Evolutionary conservation across 805 yeast genomes (phyloP).

Genomic region (Barnettozyma sp.): DNA sequence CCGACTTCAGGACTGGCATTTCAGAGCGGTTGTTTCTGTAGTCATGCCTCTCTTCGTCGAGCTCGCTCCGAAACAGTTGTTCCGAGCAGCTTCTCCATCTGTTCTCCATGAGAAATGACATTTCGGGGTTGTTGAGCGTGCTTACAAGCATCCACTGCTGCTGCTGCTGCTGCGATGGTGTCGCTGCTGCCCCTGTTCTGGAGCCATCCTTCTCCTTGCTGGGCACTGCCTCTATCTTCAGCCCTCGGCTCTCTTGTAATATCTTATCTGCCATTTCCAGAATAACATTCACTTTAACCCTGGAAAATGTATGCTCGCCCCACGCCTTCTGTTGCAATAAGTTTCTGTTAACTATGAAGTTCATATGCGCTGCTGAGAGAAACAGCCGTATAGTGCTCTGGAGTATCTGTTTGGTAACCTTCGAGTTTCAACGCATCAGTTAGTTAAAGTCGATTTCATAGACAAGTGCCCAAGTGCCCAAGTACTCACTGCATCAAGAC

Average conservation of each 20-base stretch:
- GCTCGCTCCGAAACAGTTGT: conserved; percentile 19
- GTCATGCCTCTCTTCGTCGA: conserved; percentile 21
- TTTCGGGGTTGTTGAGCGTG: conserved; percentile 9
- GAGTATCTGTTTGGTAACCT: conserved; percentile 6
- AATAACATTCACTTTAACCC: conserved; percentile 6
- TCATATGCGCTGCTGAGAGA: conserved; percentile 11
- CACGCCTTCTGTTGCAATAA: conserved; percentile 12
- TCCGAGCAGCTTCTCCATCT: conserved; percentile 12
- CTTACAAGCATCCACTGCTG: conserved; percentile 17
- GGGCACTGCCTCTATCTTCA: conserved; percentile 10
- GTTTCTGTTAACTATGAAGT: conserved; percentile 10
- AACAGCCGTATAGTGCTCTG: conserved; percentile 9
- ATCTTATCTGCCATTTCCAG: conserved; percentile 8
- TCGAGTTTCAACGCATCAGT: background rate
- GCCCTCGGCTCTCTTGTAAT: conserved; percentile 8
- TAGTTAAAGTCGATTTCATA: too few relatives aligned
- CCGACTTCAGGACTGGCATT: conserved; percentile 14
- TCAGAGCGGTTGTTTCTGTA: conserved; percentile 18
- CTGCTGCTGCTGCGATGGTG: conserved; percentile 6
- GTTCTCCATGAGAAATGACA: conserved; percentile 16
- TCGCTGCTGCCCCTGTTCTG: conserved; percentile 10
- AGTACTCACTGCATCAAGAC: conserved; percentile 1
- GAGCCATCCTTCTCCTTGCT: conserved; percentile 9
- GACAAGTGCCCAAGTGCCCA: too few relatives aligned
- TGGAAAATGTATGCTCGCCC: conserved; percentile 6